Conservation (phyloP, 1,284 basidiomycete species). For the Puccinia triticina region DNA sequence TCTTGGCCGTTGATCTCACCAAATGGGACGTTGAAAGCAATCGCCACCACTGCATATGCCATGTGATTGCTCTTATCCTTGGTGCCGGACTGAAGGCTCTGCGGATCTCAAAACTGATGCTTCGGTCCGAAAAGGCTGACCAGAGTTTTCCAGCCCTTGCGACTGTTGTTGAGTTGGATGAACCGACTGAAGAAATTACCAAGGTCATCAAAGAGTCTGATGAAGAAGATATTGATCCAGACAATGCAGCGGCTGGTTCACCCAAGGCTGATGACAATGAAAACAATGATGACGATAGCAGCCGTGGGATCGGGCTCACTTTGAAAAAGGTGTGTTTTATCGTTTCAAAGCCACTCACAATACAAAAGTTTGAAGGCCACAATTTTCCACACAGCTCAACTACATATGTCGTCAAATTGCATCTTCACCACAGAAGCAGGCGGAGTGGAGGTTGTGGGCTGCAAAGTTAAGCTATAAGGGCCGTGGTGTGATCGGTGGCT, state of each 20-base stretch:
- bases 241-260: too few species aligned
- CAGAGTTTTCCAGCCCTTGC: background rate
- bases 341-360: too few species aligned
- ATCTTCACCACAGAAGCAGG: constrained; percentile 15
- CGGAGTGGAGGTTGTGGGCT: constrained; percentile 2
- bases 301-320: too few species aligned
- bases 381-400: too few species aligned
- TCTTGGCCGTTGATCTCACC: background rate
- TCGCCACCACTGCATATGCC: background rate
- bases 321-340: too few species aligned
- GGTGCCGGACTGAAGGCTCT: too few species aligned
- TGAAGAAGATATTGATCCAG: background rate
- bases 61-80: too few species aligned
- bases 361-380: too few species aligned
- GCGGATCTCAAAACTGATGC: background rate
- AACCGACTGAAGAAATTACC: background rate
- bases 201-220: background rate
- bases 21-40: background rate
- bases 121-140: background rate
- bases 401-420: too few species aligned
- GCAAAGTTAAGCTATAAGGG: background rate
- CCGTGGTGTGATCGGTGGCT: background rate
- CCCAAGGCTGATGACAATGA: too few species aligned
- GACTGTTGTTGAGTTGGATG: background rate
- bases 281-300: too few species aligned